Evolutionary conservation across 1,284 basidiomycete species (phyloP).

Genomic region (Leccinum angustisporum): DNA sequence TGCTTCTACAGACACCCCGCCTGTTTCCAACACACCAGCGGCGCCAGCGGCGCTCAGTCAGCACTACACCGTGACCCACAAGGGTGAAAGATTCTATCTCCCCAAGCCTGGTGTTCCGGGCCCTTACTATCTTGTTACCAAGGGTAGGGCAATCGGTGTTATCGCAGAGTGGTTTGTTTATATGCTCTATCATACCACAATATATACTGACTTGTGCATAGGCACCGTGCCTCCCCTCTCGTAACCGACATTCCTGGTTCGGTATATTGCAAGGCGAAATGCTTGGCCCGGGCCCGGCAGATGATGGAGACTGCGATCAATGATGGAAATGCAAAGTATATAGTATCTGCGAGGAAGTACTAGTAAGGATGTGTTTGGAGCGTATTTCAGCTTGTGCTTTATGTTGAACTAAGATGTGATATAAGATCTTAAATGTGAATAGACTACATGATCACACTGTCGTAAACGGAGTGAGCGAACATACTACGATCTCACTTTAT

Average conservation of each 20-base stretch:
- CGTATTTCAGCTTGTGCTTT: not conserved
- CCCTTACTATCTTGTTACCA: not conserved
- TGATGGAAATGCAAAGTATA: not conserved
- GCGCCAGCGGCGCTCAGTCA: not conserved
- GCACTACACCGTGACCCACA: not conserved
- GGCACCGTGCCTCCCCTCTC: not conserved
- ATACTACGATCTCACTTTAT: too few relatives aligned
- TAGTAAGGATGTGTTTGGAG: not conserved
- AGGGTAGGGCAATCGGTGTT: not conserved
- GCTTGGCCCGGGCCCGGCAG: not conserved
- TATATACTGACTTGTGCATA: not conserved
- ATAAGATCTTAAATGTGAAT: too few relatives aligned
- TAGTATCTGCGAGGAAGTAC: not conserved
- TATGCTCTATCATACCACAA: not conserved
- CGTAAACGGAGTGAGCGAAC: too few relatives aligned
- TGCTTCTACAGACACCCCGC: too few relatives aligned
- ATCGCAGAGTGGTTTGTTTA: not conserved
- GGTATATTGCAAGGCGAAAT: not conserved
- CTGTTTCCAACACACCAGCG: too few relatives aligned
- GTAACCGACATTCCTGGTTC: not conserved
- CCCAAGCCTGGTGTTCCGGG: not conserved
- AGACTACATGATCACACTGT: too few relatives aligned
- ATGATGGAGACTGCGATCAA: not conserved
- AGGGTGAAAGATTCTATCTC: not conserved
- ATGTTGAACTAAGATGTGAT: too few relatives aligned